Evolutionary conservation across 2,329 filamentous ascomycete genomes (phyloP).

Genomic region (Paecilomyces niveus): DNA sequence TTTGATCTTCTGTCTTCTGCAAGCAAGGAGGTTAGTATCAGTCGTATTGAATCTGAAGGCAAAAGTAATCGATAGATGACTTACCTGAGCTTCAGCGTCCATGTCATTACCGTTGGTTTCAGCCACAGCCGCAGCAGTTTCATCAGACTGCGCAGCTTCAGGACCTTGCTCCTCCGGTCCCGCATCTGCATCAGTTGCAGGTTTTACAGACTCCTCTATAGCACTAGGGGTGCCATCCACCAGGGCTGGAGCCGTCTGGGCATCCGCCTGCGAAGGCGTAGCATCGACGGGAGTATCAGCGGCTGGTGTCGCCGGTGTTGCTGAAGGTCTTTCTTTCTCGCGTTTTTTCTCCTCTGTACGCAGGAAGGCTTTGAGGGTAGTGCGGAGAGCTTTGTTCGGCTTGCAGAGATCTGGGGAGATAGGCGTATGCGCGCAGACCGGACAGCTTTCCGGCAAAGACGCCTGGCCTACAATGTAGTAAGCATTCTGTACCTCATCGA

Average conservation of each 20-base stretch:
- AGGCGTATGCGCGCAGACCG: constrained; percentile 87
- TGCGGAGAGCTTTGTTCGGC: constrained; percentile 82
- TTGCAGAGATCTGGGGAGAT: constrained; percentile 81
- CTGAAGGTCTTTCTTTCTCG: constrained; percentile 50
- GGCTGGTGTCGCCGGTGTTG: constrained; percentile 24
- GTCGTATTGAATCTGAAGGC: neutral
- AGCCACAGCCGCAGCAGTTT: constrained; percentile 2
- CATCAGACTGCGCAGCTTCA: neutral
- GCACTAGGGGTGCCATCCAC: constrained; percentile 8
- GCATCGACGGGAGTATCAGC: constrained; percentile 16
- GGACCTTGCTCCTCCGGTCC: constrained; percentile 9
- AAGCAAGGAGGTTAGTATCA: neutral
- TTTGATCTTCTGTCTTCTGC: constrained; percentile 10
- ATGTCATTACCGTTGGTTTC: constrained; percentile 3
- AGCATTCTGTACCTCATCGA: constrained; percentile 2
- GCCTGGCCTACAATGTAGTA: constrained; percentile 55
- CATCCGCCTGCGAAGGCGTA: constrained; percentile 10
- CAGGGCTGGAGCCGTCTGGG: constrained; percentile 11
- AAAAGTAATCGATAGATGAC: neutral
- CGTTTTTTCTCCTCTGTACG: constrained; percentile 88
- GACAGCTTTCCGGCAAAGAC: constrained; percentile 70
- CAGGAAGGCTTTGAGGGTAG: constrained; percentile 84
- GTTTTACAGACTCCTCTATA: constrained; percentile 3
- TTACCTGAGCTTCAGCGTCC: constrained; percentile 12
- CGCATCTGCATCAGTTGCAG: constrained; percentile 6